Conservation (phyloP, 805 yeast species). For the Schwanniomyces occidentalis region DNA sequence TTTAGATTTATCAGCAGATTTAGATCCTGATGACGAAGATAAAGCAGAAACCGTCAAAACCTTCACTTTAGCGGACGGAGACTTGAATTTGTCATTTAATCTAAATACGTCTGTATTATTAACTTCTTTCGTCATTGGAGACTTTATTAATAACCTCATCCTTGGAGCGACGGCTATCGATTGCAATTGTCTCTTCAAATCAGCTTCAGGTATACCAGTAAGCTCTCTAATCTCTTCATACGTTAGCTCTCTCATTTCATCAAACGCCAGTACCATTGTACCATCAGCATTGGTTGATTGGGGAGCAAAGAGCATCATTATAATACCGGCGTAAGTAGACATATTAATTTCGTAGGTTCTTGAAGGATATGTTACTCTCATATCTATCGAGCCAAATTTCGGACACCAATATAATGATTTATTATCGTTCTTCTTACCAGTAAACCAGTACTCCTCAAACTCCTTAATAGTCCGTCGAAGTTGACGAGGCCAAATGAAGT, state of each 20-base stretch:
- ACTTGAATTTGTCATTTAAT: conserved; percentile 66
- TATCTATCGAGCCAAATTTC: conserved; percentile 78
- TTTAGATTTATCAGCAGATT: conserved; percentile 24
- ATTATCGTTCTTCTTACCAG: conserved; percentile 40
- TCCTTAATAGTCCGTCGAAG: conserved; percentile 35
- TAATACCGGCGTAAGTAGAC: conserved; percentile 78
- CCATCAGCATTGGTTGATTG: conserved; percentile 33
- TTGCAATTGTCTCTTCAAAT: conserved; percentile 73
- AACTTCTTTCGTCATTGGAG: conserved; percentile 74
- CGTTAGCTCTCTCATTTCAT: conserved; percentile 55
- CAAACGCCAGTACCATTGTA: conserved; percentile 38
- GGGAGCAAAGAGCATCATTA: conserved; percentile 68
- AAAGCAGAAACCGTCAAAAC: conserved; percentile 62
- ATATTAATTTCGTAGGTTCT: conserved; percentile 75
- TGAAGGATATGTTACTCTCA: conserved; percentile 66
- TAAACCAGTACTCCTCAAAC: conserved; percentile 44
- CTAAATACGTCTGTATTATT: conserved; percentile 61
- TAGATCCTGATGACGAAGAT: conserved; percentile 8
- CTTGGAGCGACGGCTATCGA: conserved; percentile 84
- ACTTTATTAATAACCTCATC: conserved; percentile 70
- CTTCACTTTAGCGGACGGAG: conserved; percentile 69
- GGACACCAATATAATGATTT: conserved; percentile 70
- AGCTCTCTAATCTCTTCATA: conserved; percentile 60
- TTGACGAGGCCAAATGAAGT: conserved; percentile 41
- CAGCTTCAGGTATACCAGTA: conserved; percentile 73